phyloP scores from a whole-genome alignment of 1,139 yeast genomes.

The Saccharomyces hybrid region DNA sequence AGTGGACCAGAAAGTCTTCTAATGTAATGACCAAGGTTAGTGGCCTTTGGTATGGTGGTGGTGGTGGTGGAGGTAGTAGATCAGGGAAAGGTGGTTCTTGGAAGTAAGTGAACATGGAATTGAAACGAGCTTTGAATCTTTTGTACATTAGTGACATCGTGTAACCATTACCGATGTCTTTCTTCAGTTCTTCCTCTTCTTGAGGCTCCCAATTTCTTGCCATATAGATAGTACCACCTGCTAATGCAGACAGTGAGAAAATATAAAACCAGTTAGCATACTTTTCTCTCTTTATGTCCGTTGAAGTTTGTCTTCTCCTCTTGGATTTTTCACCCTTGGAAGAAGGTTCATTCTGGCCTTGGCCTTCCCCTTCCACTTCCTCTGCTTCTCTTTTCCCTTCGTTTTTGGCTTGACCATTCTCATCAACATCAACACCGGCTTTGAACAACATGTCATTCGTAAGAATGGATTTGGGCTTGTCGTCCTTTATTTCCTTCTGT shows the following conservation, averaged over 20 bases:
- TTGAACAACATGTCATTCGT: slow-evolving; percentile 75
- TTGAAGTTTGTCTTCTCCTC: slow-evolving; percentile 50
- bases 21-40: slow-evolving; percentile 79
- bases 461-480: slow-evolving; percentile 49
- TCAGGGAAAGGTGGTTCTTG: slow-evolving; percentile 92
- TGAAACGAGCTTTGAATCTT: slow-evolving; percentile 63
- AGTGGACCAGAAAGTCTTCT: slow-evolving; percentile 84
- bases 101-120: slow-evolving; percentile 73
- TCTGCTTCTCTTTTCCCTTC: slow-evolving; percentile 8
- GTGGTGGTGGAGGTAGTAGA: slow-evolving; percentile 84
- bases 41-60: slow-evolving; percentile 90
- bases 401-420: slow-evolving; percentile 5
- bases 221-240: slow-evolving; percentile 59
- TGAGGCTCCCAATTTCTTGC: slow-evolving; percentile 83
- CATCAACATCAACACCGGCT: slow-evolving; percentile 67
- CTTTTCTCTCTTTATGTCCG: slow-evolving; percentile 56
- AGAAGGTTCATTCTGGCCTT: slow-evolving; percentile 6
- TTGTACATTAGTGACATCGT: slow-evolving; percentile 56
- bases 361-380: slow-evolving; percentile 20
- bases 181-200: slow-evolving; percentile 51
- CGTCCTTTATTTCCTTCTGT: slow-evolving; percentile 27
- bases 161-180: slow-evolving; percentile 58
- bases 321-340: slow-evolving; percentile 15
- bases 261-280: slow-evolving; percentile 64
- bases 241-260: slow-evolving; percentile 51